Conservation (phyloP, 495 filamentous ascomycete genomes). For the Penicillium psychrofluorescens region DNA sequence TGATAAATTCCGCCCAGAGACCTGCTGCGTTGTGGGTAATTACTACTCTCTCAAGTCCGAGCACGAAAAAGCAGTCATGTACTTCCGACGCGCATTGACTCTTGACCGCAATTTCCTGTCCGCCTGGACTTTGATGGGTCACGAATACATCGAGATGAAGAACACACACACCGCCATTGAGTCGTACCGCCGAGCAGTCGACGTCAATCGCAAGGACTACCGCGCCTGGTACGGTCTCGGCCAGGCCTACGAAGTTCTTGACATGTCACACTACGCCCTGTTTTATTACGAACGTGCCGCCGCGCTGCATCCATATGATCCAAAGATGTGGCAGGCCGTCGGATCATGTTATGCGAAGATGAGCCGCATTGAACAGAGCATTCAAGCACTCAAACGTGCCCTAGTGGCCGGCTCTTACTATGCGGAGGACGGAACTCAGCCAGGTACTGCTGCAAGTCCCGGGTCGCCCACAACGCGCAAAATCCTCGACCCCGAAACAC, state of each 20-base stretch:
- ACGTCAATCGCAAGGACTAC: slow-evolving; percentile 94
- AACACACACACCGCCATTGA: slow-evolving; percentile 99
- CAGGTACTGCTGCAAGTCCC: slow-evolving; percentile 15
- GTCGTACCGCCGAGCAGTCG: slow-evolving; percentile 90
- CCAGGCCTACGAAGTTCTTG: slow-evolving; percentile 94
- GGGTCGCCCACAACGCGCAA: slow-evolving; percentile 19
- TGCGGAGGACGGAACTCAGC: slow-evolving; percentile 43
- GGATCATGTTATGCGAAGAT: slow-evolving; percentile 86
- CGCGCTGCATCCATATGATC: slow-evolving; percentile 81
- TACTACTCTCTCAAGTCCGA: slow-evolving; percentile 90
- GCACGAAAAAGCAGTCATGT: slow-evolving; percentile 97
- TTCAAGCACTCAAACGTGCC: slow-evolving; percentile 90
- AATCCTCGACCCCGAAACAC: slow-evolving; percentile 80
- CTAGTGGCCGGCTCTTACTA: slow-evolving; percentile 77
- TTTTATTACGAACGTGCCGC: slow-evolving; percentile 98
- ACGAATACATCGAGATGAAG: slow-evolving; percentile 98
- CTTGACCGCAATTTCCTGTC: slow-evolving; percentile 86
- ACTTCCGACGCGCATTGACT: slow-evolving; percentile 93
- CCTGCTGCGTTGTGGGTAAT: slow-evolving; percentile 94
- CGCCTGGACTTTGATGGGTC: slow-evolving; percentile 98
- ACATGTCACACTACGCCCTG: slow-evolving; percentile 93
- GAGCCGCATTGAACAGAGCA: slow-evolving; percentile 72
- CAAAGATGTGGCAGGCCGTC: slow-evolving; percentile 98
- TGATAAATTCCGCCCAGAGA: slow-evolving; percentile 95
- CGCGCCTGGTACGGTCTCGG: slow-evolving; percentile 98